Evolutionary conservation across 2,329 filamentous ascomycete genomes (phyloP), one percentile per base, ranked within the genome.

Genomic region (Verruconis gallopava): DNA sequence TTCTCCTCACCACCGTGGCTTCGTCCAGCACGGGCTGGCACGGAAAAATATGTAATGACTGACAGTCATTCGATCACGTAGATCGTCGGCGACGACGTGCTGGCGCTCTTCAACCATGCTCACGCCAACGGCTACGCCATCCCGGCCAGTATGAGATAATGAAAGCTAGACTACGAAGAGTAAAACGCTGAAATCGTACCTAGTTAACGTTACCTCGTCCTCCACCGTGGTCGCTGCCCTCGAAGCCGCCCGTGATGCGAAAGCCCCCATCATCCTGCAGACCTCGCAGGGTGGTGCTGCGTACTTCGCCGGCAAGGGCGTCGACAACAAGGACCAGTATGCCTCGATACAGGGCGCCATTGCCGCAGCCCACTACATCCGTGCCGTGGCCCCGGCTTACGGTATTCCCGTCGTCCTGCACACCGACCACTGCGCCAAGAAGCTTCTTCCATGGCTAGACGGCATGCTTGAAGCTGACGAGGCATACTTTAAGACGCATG

Each of bases 401-500:
- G 45, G 45, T 19, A 42, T 47, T 33, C 45, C 45, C 15, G 85
- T 94, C 53, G 72, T 96, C 55, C 79, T 96, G 46, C 88, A 95
- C 77, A 93, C 89, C 61, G 91, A 98, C 65, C 91, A 96, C 74
- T 94, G 89, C 69, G 89, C 91, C 62, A 96, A 96, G 83, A 96
- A 96, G 80, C 85, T 96, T 46, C 79, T 96, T 44, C 91, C 91
- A 47, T 95, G 88, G 88, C 45, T 52, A 36, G 50, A 52, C 37
- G 88, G 88, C 62, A 88, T 95, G 79, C 68, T 96, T 54, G 86
- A 91, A 49, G 89, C 80, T 54, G 91, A 96, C 59, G 91, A 96
- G 77, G 73, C 71, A 47, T 89, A 88, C 73, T 95, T 93, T 81
- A 93, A 95, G 80, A 64, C 77, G 62, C 77, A 89, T 62, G 83